These are phyloP conservation scores for Nitzschia putrida DNA, from an alignment of 108 stramenopile genomes.

Conservation along the genomic window DNA sequence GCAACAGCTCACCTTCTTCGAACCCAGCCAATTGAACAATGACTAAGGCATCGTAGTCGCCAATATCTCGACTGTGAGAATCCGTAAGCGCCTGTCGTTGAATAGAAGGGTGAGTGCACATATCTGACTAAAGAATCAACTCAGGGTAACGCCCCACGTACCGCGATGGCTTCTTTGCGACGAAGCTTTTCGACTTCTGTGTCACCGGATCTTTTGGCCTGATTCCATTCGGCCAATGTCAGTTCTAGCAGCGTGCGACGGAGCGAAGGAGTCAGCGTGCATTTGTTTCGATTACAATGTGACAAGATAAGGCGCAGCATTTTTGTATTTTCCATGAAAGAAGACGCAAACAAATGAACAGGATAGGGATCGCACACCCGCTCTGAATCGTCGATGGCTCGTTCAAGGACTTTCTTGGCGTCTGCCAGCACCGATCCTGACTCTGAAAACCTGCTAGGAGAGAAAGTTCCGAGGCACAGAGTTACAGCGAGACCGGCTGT, in stretches of 20 bases:
- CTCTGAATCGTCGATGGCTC: constrained; percentile 27
- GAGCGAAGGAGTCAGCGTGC: constrained; percentile 68
- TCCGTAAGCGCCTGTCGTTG: constrained; percentile 39
- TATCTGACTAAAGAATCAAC: not conserved
- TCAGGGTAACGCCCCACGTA: no score
- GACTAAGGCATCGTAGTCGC: constrained; percentile 83
- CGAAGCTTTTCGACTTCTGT: constrained; percentile 67
- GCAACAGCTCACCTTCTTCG: constrained; percentile 70
- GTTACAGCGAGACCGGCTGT: constrained; percentile 83
- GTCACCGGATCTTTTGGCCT: constrained; percentile 73
- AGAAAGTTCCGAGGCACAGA: constrained; percentile 81
- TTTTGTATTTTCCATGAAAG: constrained; percentile 81
- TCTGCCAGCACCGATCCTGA: constrained; percentile 41
- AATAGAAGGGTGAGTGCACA: not conserved
- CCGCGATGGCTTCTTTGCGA: constrained; percentile 72
- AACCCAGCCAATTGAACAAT: constrained; percentile 80
- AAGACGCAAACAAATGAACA: constrained; percentile 74
- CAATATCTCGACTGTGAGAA: constrained; percentile 66
- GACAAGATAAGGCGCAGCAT: constrained; percentile 80
- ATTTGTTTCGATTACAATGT: constrained; percentile 79
- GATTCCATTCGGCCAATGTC: constrained; percentile 84
- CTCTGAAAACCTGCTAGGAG: constrained; percentile 59
- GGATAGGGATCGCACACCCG: constrained; percentile 67
- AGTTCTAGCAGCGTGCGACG: constrained; percentile 76
- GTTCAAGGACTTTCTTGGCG: constrained; percentile 43